Percentiles rank a stretch among this genome's conserved stretches.
Conservation (phyloP, 495 filamentous ascomycete genomes). For the Thozetella sp. region DNA sequence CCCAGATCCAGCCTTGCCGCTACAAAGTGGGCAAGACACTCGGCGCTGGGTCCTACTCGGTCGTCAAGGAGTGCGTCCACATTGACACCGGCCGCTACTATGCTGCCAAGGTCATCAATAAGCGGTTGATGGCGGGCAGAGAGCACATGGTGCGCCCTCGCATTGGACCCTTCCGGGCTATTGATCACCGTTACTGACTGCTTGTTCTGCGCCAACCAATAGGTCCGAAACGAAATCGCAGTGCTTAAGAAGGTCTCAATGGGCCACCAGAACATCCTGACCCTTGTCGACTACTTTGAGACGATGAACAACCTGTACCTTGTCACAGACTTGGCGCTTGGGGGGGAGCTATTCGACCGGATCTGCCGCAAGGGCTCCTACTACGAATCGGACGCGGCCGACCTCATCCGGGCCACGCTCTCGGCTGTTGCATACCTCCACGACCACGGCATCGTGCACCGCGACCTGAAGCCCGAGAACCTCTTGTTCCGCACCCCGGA, state of each 20-base stretch:
- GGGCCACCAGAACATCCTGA: constrained; percentile 97
- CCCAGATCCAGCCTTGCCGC: constrained; percentile 59
- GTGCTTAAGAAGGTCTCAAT: constrained; percentile 95
- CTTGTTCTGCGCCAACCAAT: constrained; percentile 4
- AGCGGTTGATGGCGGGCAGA: constrained; percentile 93
- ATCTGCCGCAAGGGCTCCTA: constrained; percentile 98
- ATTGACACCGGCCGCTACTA: constrained; percentile 98
- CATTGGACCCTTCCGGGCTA: not conserved
- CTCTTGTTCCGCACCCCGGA: constrained; percentile 79
- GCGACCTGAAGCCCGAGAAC: constrained; percentile 77
- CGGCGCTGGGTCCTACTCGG: constrained; percentile 94
- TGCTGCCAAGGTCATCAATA: constrained; percentile 99
- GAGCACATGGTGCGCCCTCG: constrained; percentile 88
- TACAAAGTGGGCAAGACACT: constrained; percentile 99
- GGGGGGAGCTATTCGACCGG: constrained; percentile 96
- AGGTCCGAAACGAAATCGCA: constrained; percentile 98
- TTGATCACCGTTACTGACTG: constrained; percentile 11
- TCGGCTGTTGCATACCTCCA: constrained; percentile 98
- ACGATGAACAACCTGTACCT: constrained; percentile 99
- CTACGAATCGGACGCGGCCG: constrained; percentile 95
- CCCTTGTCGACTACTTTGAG: constrained; percentile 98
- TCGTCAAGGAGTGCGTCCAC: constrained; percentile 99
- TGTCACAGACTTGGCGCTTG: constrained; percentile 94
- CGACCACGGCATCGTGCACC: constrained; percentile 97
- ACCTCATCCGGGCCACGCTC: constrained; percentile 91